These are phyloP conservation scores for Rosa hybrid DNA, from an alignment of 331 rosid genomes.

Conservation along the genomic window DNA sequence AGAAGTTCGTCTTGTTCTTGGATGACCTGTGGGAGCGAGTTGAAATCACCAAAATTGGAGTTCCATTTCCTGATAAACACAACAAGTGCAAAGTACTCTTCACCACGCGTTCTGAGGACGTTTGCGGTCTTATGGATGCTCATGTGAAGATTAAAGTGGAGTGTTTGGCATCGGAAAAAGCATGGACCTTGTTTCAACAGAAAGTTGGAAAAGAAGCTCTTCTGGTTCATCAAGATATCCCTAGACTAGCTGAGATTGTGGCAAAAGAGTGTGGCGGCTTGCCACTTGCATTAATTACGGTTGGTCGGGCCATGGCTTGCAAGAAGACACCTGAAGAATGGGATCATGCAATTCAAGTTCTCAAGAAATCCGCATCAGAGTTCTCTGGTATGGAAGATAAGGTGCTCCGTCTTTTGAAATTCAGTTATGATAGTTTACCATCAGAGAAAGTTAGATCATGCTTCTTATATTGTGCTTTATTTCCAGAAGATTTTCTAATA, in stretches of 20 bases:
- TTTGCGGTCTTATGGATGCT: too few species aligned
- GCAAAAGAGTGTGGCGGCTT: constrained; percentile 5
- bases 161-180: too few species aligned
- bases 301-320: constrained; percentile 20
- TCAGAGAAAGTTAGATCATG: neutral
- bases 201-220: too few species aligned
- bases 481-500: constrained; percentile 2
- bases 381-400: constrained; percentile 18
- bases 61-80: neutral
- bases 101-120: too few species aligned
- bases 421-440: constrained; percentile 7
- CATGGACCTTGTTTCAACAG: too few species aligned
- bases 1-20: constrained; percentile 20
- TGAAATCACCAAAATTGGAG: constrained; percentile 14
- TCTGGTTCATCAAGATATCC: too few species aligned
- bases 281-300: constrained; percentile 21
- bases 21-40: constrained; percentile 33
- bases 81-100: constrained; percentile 22
- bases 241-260: too few species aligned
- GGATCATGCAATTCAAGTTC: neutral
- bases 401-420: constrained; percentile 4
- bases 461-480: constrained; percentile 20
- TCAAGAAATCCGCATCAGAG: neutral
- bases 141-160: too few species aligned
- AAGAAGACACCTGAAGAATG: constrained; percentile 18